Base-by-base conservation (phyloP, 177 flowering plant species). In the Vitis hybrid region DNA sequence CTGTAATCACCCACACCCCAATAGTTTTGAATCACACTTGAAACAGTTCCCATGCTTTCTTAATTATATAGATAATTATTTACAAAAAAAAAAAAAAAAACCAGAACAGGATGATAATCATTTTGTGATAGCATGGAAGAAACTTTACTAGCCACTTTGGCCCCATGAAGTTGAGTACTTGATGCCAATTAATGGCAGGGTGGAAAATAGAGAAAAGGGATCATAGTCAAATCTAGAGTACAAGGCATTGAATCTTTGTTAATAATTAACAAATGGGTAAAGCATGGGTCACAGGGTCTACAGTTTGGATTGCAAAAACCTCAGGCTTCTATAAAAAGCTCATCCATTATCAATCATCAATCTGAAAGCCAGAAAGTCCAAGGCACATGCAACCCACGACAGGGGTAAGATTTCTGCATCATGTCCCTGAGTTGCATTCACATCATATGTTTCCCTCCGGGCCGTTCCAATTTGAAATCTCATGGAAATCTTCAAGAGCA, bases 371-470 rank as follows among this genome's bases (percentile, higher is more conserved):
- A 15, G n/a, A 54, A 54, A 56, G 60, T 64, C 54, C n/a, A 8
- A 15, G 60, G 32, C 78, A 75, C 78, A 75, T 71, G 71, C 74
- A 75, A 61, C 40, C 74, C 78, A 70, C 71, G 61, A 61, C 21
- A 48, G 60, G 18, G 60, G 21, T 3, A 18, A 15, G 19, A n/a
- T 3, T 56, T 7, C 59, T 7, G 40, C 40, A 30, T 27, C 35
- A 5, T 48, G 27, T 24, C 27, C 27, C 27, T 24, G 27, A 24
- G 27, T 59, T 10, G 46, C 35, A 56, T 67, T 58, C 70, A 67
- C 62, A 67, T 58, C n/a, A 27, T n/a, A 2, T 15, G 32, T 60
- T 18, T 60, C 10, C 48, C 52, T 32, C 62, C 27, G 27, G 32
- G 60, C 61, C 15, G 1, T 5, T 8, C 32, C 18, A 11, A 4